Evolutionary conservation across 1,284 basidiomycete genomes (phyloP), one percentile per base, ranked within the genome.

Genomic region (Puccinia hordei): DNA sequence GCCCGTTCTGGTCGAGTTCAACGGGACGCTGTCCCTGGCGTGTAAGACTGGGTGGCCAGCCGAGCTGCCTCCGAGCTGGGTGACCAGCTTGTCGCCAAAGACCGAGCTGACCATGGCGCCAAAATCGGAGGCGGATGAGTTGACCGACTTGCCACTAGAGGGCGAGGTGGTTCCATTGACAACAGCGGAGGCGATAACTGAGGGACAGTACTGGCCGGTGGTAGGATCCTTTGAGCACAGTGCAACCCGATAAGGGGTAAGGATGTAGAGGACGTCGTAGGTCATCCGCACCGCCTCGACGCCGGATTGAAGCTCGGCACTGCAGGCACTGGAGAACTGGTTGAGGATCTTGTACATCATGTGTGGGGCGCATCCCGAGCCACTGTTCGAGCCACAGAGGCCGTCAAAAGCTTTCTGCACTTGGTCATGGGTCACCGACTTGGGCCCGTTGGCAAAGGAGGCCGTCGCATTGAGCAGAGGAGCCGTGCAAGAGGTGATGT

Each of bases 191-290:
- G 78, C 78, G 49, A 80, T 80, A 30, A 65, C 55, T 9, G 68
- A 63, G 2, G 78, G 57, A 55, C 78, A 80, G 24, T 80, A 80
- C n/a, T 59, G 24, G 33, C 57, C 59, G 0, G 68, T 80, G 15
- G 66, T 51, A 10, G 78, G 71, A 33, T 80, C 78, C 30, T 80
- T 55, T 13, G 78, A 71, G n/a, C 78, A 80, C 2, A 80, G 44
- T 19, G 78, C 78, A 13, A 59, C 51, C 10, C 68, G 66, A 27
- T 65, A 80, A 2, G 78, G 78, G 10, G 69, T 80, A 15, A 80
- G 41, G 57, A 80, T 80, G 35, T 80, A 80, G 6, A 80, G 44
- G 0, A 65, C 59, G 51, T 80, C 78, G 27, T 80, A 80, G 33
- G 46, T 27, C 53, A 38, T 53, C n/a, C 59, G 55, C 30, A 73